phyloP scores from a whole-genome alignment of 352 stramenopile genomes.

The Globisporangium yorkense region DNA sequence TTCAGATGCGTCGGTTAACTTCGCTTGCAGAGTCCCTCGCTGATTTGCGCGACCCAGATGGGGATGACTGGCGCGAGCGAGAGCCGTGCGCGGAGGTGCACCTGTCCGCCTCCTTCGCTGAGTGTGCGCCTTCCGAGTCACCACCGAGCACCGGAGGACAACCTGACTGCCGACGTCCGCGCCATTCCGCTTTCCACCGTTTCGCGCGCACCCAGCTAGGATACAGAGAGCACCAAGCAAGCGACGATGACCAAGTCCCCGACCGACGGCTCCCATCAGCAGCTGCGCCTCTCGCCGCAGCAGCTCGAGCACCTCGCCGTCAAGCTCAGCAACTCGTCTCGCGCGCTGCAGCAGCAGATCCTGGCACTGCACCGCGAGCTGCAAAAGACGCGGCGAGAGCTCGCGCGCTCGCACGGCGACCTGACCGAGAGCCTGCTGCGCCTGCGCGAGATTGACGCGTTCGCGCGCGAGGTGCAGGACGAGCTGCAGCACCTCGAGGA shows the following conservation, averaged over 20 bases:
- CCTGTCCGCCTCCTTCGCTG: background rate
- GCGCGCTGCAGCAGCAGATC: conserved; percentile 36
- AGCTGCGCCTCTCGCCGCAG: conserved; percentile 2
- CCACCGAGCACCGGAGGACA: background rate
- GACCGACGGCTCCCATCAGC: background rate
- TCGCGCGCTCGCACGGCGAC: conserved; percentile 45
- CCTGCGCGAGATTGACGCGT: conserved; percentile 60
- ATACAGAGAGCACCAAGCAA: no score
- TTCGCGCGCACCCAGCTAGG: background rate
- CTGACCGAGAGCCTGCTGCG: conserved; percentile 43
- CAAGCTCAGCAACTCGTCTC: conserved; percentile 45
- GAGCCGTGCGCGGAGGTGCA: background rate
- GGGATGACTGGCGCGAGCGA: background rate
- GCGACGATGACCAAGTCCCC: background rate
- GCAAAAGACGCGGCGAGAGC: conserved; percentile 22
- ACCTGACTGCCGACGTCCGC: background rate
- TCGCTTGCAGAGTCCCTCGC: background rate
- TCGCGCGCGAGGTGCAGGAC: conserved; percentile 40
- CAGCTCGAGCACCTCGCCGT: conserved; percentile 42
- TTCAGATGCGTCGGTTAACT: background rate
- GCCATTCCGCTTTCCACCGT: conserved; percentile 1
- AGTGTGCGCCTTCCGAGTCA: background rate
- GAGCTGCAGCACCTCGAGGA: conserved; percentile 19
- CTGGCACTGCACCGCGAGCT: conserved; percentile 29
- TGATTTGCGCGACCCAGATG: background rate